Percentiles rank a stretch among this genome's conserved stretches.
phyloP scores from a whole-genome alignment of 352 stramenopile species.

The Globisporangium splendens region DNA sequence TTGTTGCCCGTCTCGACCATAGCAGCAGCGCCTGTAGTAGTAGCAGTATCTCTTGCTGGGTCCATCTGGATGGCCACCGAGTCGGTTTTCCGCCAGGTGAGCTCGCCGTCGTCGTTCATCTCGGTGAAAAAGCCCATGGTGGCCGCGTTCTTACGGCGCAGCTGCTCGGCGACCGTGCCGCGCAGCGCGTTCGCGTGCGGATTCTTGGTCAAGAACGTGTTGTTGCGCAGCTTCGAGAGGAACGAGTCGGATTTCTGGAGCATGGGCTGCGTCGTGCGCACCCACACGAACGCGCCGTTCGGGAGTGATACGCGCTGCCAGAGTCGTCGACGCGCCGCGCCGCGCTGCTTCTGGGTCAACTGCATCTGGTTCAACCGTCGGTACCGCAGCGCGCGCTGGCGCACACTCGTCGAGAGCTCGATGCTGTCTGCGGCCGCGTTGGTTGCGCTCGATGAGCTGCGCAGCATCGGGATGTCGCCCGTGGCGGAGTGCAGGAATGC shows the following conservation, averaged over 20 bases:
- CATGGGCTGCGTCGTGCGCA: constrained; percentile 35
- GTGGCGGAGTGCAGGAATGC: constrained; percentile 11
- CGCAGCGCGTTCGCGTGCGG: constrained; percentile 35
- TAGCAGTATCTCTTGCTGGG: constrained; percentile 12
- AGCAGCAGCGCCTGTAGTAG: constrained; percentile 8
- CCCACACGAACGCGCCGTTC: constrained; percentile 62
- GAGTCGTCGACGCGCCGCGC: constrained; percentile 41
- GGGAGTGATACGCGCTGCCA: constrained; percentile 62
- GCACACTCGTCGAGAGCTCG: constrained; percentile 32
- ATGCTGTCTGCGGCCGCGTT: constrained; percentile 11
- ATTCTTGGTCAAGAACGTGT: constrained; percentile 55
- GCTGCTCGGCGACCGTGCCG: constrained; percentile 49
- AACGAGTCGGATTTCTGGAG: constrained; percentile 40
- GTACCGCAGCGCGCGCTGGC: constrained; percentile 57
- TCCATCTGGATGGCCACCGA: constrained; percentile 45
- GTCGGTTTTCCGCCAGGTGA: constrained; percentile 53
- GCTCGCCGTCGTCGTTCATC: constrained; percentile 35
- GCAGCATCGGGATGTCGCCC: constrained; percentile 19
- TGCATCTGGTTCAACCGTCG: constrained; percentile 66
- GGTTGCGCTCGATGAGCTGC: constrained; percentile 14
- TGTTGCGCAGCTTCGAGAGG: constrained; percentile 50
- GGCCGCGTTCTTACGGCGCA: constrained; percentile 71
- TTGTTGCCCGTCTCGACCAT: background rate
- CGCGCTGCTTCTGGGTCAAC: constrained; percentile 59
- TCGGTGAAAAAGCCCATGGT: constrained; percentile 72